A percentile compares a stretch with the other conserved stretches of the same genome.
Conservation (phyloP, 2,329 filamentous ascomycete genomes). For the Sphaerulina vaccinii region DNA sequence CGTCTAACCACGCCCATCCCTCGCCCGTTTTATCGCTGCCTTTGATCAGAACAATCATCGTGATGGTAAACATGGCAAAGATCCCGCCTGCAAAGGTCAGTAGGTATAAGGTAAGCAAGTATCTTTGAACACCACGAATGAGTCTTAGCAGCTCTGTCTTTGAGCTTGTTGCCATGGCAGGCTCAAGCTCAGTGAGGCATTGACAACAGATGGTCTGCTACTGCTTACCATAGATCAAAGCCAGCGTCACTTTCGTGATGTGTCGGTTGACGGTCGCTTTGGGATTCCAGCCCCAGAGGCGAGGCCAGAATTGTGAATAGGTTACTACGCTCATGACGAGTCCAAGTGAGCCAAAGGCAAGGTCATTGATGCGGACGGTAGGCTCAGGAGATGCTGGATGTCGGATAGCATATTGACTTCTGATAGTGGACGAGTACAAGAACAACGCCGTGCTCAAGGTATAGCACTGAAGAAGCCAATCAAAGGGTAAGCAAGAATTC, state of each 20-base stretch:
- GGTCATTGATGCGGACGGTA: constrained; percentile 85
- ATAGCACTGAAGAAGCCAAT: no score
- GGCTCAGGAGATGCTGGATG: constrained; percentile 71
- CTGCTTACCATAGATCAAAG: constrained; percentile 69
- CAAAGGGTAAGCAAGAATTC: no score
- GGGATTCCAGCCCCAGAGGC: constrained; percentile 72
- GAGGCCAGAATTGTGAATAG: constrained; percentile 72
- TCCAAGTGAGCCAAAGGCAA: constrained; percentile 82
- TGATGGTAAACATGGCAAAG: constrained; percentile 52
- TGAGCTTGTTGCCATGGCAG: no score
- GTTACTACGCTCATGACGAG: constrained; percentile 68
- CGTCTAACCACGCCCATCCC: constrained; percentile 64
- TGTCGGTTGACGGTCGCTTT: constrained; percentile 48
- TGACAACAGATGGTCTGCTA: no score
- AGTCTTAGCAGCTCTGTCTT: no score
- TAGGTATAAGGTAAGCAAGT: no score
- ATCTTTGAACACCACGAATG: no score
- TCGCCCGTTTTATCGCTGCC: constrained; percentile 48
- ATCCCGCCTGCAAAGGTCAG: no score
- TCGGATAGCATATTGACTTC: constrained; percentile 77
- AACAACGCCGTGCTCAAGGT: constrained; percentile 68
- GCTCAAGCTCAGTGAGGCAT: no score
- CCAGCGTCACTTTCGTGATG: constrained; percentile 62
- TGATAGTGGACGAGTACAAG: constrained; percentile 75
- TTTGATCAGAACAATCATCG: constrained; percentile 48